A percentile compares a stretch with the other conserved stretches of the same genome.
These are phyloP conservation scores for Zarea fungicola DNA, from an alignment of 2,329 filamentous ascomycete species.

Conservation along the genomic window DNA sequence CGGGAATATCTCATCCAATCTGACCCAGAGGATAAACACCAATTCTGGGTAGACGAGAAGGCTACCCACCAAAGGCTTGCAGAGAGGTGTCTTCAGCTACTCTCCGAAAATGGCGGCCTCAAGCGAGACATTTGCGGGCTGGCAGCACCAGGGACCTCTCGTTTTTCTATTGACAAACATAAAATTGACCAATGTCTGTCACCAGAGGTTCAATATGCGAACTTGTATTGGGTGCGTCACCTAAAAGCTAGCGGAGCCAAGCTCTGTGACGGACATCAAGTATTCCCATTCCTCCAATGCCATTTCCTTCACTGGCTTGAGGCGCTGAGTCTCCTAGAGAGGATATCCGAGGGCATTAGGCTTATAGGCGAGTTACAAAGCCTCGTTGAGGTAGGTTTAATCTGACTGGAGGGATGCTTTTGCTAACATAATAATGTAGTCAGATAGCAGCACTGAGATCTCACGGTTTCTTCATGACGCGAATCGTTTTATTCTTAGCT, in stretches of 20 bases:
- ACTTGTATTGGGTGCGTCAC: not conserved
- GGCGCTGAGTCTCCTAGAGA: not conserved
- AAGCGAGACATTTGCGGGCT: not conserved
- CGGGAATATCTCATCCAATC: too few species aligned
- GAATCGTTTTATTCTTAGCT: too few species aligned
- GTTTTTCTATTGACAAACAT: not conserved
- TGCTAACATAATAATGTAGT: too few species aligned
- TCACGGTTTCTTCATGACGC: too few species aligned
- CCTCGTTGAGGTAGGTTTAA: too few species aligned
- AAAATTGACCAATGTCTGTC: not conserved
- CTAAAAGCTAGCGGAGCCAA: not conserved
- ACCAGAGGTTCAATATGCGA: not conserved
- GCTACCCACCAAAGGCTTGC: not conserved
- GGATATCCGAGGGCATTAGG: too few species aligned
- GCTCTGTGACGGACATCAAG: not conserved
- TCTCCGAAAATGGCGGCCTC: not conserved
- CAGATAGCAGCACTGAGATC: too few species aligned
- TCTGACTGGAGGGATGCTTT: too few species aligned
- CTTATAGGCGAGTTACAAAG: too few species aligned
- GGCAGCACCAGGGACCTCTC: not conserved
- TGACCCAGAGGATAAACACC: too few species aligned
- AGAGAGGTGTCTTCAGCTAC: not conserved
- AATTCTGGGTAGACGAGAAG: not conserved
- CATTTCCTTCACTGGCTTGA: not conserved
- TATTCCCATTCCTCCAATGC: not conserved